Conservation (phyloP, 768 basidiomycete genomes). For the Trametes maxima region DNA sequence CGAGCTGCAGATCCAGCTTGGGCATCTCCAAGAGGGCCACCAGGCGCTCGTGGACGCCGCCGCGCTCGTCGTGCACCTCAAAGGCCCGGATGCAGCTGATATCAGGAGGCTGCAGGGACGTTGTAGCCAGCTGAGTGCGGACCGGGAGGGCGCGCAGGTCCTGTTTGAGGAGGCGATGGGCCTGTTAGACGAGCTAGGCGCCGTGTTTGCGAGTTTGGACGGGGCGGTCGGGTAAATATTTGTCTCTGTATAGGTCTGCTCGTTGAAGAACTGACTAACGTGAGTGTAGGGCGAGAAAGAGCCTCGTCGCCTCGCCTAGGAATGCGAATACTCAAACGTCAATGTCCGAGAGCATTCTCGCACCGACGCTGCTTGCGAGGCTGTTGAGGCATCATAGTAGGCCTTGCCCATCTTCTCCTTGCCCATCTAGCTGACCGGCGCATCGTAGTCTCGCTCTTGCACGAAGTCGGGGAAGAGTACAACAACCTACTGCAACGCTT, state of each 20-base stretch:
- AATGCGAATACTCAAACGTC: conserved; percentile 24
- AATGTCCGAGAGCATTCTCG: conserved; percentile 48
- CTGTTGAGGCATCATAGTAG: conserved; percentile 71
- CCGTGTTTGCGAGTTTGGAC: conserved; percentile 55
- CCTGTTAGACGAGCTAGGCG: conserved; percentile 65
- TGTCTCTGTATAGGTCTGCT: neutral
- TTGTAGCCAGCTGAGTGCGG: conserved; percentile 45
- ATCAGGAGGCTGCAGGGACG: conserved; percentile 59
- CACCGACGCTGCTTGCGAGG: conserved; percentile 60
- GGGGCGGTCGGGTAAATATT: conserved; percentile 46
- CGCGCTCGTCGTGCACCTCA: conserved; percentile 46
- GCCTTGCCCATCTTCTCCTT: conserved; percentile 29
- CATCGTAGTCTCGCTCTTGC: conserved; percentile 62
- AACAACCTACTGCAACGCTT: conserved; percentile 59
- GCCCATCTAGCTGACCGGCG: neutral
- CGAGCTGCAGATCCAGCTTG: conserved; percentile 70
- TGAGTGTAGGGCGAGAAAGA: conserved; percentile 19
- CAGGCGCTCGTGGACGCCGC: conserved; percentile 55
- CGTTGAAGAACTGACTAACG: neutral
- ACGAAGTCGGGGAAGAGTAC: conserved; percentile 55
- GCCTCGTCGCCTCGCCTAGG: conserved; percentile 22
- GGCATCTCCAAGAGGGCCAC: conserved; percentile 58
- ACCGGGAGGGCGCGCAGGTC: conserved; percentile 49
- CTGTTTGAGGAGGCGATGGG: conserved; percentile 58
- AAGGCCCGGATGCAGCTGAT: conserved; percentile 61